These are phyloP conservation scores for Monosporozyma servazzii DNA, from an alignment of 805 yeast species.

Conservation along the genomic window DNA sequence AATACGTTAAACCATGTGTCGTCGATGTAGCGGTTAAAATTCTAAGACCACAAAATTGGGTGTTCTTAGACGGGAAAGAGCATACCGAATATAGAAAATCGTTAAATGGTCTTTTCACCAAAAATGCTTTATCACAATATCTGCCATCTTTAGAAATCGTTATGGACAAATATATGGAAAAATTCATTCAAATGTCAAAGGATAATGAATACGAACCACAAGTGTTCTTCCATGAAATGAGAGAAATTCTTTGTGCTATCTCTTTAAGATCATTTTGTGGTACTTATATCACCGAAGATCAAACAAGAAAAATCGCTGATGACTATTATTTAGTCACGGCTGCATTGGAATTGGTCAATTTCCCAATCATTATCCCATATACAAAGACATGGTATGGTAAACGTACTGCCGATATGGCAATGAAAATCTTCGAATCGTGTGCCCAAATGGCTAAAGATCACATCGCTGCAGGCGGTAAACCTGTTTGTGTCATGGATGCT, in stretches of 20 bases:
- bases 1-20: constrained; percentile 91
- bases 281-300: constrained; percentile 84
- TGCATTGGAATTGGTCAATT: constrained; percentile 93
- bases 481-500: constrained; percentile 88
- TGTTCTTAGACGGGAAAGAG: constrained; percentile 89
- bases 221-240: constrained; percentile 83
- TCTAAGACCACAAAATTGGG: constrained; percentile 95
- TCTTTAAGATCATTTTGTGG: constrained; percentile 94
- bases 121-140: constrained; percentile 72
- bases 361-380: constrained; percentile 92
- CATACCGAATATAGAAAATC: constrained; percentile 90
- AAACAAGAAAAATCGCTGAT: constrained; percentile 81
- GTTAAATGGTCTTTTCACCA: constrained; percentile 81
- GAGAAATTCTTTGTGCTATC: constrained; percentile 93
- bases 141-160: constrained; percentile 76
- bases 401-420: constrained; percentile 84
- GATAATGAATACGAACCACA: constrained; percentile 46
- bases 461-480: constrained; percentile 66
- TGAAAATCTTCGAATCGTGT: constrained; percentile 83
- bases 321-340: constrained; percentile 89
- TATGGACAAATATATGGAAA: constrained; percentile 72
- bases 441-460: constrained; percentile 80
- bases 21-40: constrained; percentile 95
- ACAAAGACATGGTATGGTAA: constrained; percentile 98
- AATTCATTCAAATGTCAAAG: constrained; percentile 48